A percentile compares a stretch with the other conserved stretches of the same genome.
phyloP scores from a whole-genome alignment of 768 basidiomycete species.

The Multifurca ochricompacta region DNA sequence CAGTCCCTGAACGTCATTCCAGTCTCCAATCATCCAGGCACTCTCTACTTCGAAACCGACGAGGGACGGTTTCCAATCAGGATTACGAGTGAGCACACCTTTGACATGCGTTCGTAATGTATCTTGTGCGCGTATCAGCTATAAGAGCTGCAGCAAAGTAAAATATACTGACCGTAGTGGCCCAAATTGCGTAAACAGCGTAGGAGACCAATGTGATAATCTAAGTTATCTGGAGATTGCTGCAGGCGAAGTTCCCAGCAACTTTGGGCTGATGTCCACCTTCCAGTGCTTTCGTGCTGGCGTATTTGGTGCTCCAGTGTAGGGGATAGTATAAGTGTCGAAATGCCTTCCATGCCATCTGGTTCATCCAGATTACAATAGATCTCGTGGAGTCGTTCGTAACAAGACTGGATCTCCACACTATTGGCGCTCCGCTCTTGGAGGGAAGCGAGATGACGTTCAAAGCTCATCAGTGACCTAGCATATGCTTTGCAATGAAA shows the following conservation, averaged over 20 bases:
- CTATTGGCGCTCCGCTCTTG: slow-evolving; percentile 32
- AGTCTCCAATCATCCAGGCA: slow-evolving; percentile 93
- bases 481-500: slow-evolving; percentile 93
- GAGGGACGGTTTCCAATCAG: slow-evolving; percentile 72
- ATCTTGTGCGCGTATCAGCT: slow-evolving; percentile 41
- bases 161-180: slow-evolving; percentile 72
- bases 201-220: slow-evolving; percentile 82
- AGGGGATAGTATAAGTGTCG: slow-evolving; percentile 78
- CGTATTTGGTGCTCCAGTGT: slow-evolving; percentile 94
- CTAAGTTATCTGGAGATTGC: slow-evolving; percentile 80
- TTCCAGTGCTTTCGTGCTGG: slow-evolving; percentile 93
- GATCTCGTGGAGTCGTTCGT: slow-evolving; percentile 90
- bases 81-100: slow-evolving; percentile 79
- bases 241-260: slow-evolving; percentile 98
- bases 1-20: slow-evolving; percentile 69
- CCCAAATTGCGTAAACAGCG: slow-evolving; percentile 90
- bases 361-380: slow-evolving; percentile 96
- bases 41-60: slow-evolving; percentile 87
- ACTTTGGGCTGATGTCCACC: slow-evolving; percentile 97
- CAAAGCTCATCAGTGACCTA: slow-evolving; percentile 90
- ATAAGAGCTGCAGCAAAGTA: neutral
- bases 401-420: slow-evolving; percentile 56
- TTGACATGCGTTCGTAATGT: slow-evolving; percentile 90
- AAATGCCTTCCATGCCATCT: slow-evolving; percentile 98
- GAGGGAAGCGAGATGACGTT: slow-evolving; percentile 64